phyloP scores from a whole-genome alignment of 202 grass and related monocot genomes.

The Digitaria exilis region DNA sequence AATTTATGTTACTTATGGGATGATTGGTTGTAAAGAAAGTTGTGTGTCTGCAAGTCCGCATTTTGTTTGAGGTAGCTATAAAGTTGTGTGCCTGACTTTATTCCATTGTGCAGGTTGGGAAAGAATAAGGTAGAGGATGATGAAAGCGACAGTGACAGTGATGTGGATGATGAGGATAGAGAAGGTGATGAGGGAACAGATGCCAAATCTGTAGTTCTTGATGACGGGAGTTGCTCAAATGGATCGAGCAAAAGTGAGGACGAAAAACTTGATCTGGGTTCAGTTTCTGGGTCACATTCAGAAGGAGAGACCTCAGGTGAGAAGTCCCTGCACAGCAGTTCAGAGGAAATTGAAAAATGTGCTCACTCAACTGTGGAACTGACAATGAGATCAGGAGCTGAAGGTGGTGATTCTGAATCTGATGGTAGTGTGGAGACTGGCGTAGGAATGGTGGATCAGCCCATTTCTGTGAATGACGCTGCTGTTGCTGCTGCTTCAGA shows the following conservation, averaged over 20 bases:
- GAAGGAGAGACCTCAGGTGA: slow-evolving; percentile 64
- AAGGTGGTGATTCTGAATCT: slow-evolving; percentile 43
- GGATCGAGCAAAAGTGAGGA: slow-evolving; percentile 53
- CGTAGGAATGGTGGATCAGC: slow-evolving; percentile 33
- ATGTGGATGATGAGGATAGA: slow-evolving; percentile 54
- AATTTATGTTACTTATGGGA: slow-evolving; percentile 11
- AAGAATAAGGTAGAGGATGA: slow-evolving; percentile 81
- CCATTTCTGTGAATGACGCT: slow-evolving; percentile 28
- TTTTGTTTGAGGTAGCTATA: slow-evolving; percentile 2
- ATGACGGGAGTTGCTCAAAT: slow-evolving; percentile 68
- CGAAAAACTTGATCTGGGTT: slow-evolving; percentile 44
- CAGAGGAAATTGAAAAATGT: slow-evolving; percentile 44
- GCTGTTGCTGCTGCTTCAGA: slow-evolving; percentile 30
- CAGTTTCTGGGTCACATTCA: slow-evolving; percentile 52
- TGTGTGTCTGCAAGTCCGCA: neutral
- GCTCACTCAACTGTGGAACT: slow-evolving; percentile 26
- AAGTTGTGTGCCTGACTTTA: slow-evolving; percentile 27
- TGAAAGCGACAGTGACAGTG: slow-evolving; percentile 67
- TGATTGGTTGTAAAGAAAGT: neutral
- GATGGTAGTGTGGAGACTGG: slow-evolving; percentile 45
- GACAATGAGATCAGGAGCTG: slow-evolving; percentile 34
- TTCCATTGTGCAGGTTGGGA: slow-evolving; percentile 70
- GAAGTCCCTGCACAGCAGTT: slow-evolving; percentile 47
- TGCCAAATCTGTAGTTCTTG: slow-evolving; percentile 61
- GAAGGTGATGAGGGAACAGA: slow-evolving; percentile 35